Evolutionary conservation across 768 basidiomycete genomes (phyloP).

Genomic region (Lentinula aciculospora): DNA sequence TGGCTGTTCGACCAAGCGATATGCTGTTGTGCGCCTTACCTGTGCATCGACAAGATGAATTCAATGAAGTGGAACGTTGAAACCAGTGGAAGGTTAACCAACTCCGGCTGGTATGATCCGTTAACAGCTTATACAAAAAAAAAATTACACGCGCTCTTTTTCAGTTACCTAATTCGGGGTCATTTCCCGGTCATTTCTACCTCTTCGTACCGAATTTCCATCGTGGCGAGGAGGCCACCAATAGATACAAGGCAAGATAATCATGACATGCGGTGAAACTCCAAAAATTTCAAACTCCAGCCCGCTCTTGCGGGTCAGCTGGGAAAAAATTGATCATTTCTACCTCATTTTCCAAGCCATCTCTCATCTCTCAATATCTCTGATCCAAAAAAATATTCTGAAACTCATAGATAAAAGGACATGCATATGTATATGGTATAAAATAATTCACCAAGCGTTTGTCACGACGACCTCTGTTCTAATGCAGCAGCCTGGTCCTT

Average conservation of each 20-base stretch:
- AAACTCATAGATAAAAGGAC: neutral
- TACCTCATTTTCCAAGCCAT: neutral
- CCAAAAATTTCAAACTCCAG: neutral
- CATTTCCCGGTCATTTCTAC: neutral
- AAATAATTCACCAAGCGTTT: neutral
- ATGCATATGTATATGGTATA: neutral
- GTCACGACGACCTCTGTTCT: neutral
- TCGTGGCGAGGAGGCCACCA: no score
- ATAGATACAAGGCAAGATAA: no score
- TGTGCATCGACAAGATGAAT: neutral
- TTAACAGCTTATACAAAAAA: neutral
- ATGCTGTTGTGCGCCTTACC: neutral
- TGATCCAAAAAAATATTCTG: no score
- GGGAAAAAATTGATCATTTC: neutral
- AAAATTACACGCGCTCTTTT: neutral
- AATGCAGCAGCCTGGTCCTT: slow-evolving; percentile 1
- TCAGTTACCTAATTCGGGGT: neutral
- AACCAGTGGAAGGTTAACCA: neutral
- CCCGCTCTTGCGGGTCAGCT: neutral
- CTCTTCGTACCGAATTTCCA: neutral
- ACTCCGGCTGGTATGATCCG: neutral
- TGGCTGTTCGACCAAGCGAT: neutral
- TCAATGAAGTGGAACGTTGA: neutral
- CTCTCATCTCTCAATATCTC: neutral
- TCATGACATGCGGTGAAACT: neutral